These are phyloP conservation scores for Pisolithus marmoratus DNA, from an alignment of 768 basidiomycete genomes.

Conservation along the genomic window DNA sequence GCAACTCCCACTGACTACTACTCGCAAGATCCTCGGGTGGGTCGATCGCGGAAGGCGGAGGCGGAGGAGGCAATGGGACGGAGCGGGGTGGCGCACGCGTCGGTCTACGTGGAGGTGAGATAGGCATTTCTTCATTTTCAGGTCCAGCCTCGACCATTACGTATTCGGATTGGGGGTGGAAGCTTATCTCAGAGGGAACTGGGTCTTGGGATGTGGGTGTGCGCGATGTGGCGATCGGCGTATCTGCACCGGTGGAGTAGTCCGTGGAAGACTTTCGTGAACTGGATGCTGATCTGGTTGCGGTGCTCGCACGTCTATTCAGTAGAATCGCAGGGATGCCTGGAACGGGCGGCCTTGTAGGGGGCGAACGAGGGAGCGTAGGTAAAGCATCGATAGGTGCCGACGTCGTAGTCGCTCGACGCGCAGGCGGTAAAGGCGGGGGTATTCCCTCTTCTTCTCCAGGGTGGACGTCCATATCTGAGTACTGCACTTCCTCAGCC, in stretches of 20 bases:
- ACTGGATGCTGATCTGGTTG: slow-evolving; percentile 25
- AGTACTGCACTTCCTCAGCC: slow-evolving; percentile 58
- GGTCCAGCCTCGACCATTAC: slow-evolving; percentile 58
- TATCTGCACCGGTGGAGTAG: slow-evolving; percentile 9
- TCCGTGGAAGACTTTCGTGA: slow-evolving; percentile 37
- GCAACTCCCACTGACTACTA: slow-evolving; percentile 59
- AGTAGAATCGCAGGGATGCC: slow-evolving; percentile 25
- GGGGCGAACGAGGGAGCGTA: slow-evolving; percentile 40
- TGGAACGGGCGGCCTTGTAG: slow-evolving; percentile 34
- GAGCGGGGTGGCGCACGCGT: slow-evolving; percentile 19
- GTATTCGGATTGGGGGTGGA: slow-evolving; percentile 42
- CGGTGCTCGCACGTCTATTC: slow-evolving; percentile 35
- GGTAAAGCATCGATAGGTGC: slow-evolving; percentile 31
- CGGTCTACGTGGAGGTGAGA: slow-evolving; percentile 36
- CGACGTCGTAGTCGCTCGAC: slow-evolving; percentile 25
- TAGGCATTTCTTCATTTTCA: slow-evolving; percentile 25
- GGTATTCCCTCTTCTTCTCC: slow-evolving; percentile 33
- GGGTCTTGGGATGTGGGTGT: neutral
- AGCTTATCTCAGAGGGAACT: neutral
- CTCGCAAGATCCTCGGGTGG: slow-evolving; percentile 31
- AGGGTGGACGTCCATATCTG: slow-evolving; percentile 38
- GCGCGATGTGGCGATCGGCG: slow-evolving; percentile 2
- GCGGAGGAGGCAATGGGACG: slow-evolving; percentile 30
- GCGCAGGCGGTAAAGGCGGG: slow-evolving; percentile 53
- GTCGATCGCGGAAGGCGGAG: slow-evolving; percentile 32